phyloP scores from a whole-genome alignment of 768 basidiomycete species.

The Mycena belliarum region DNA sequence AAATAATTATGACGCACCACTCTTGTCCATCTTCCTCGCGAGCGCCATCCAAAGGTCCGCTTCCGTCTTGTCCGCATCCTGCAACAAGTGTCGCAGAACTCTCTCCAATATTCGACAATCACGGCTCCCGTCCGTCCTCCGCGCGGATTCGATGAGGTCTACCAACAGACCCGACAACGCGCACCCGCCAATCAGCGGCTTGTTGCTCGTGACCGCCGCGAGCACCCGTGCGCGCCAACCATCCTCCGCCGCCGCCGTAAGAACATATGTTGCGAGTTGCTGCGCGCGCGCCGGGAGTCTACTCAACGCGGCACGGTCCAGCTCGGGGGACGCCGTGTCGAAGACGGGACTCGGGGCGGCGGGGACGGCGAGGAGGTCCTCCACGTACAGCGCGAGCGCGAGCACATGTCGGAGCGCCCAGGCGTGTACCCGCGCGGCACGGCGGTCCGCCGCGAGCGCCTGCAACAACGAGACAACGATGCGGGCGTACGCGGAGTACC shows the following conservation, averaged over 20 bases:
- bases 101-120: constrained; percentile 61
- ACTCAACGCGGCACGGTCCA: constrained; percentile 33
- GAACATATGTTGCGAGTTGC: constrained; percentile 62
- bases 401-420: constrained; percentile 76
- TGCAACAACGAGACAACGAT: constrained; percentile 56
- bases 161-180: constrained; percentile 31
- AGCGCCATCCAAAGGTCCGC: constrained; percentile 76
- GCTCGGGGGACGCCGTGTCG: constrained; percentile 28
- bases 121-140: constrained; percentile 45
- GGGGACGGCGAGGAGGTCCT: constrained; percentile 60
- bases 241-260: constrained; percentile 49
- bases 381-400: constrained; percentile 59
- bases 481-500: constrained; percentile 68
- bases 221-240: constrained; percentile 52
- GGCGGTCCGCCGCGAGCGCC: constrained; percentile 58
- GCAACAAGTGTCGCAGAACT: constrained; percentile 60
- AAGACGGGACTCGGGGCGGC: constrained; percentile 52
- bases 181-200: constrained; percentile 19
- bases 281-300: constrained; percentile 49
- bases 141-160: constrained; percentile 31
- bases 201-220: constrained; percentile 32
- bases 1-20: constrained; percentile 44
- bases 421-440: constrained; percentile 54
- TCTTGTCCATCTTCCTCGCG: constrained; percentile 63
- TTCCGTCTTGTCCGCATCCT: constrained; percentile 61